These are phyloP conservation scores for Trichophyton rubrum DNA, from an alignment of 2,329 filamentous ascomycete species.

Conservation along the genomic window DNA sequence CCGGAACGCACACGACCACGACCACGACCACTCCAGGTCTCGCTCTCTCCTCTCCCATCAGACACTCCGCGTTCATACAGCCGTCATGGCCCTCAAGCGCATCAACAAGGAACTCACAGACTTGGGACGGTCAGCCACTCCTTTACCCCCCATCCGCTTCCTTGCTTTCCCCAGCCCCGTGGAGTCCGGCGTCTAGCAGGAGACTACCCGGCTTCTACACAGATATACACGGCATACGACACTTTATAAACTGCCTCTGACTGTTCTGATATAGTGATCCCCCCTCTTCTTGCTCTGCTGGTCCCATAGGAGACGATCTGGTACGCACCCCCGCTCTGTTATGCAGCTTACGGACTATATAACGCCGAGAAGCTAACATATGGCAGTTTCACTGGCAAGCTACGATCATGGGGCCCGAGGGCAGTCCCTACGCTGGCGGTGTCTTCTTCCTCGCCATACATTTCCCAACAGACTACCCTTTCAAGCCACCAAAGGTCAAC, in stretches of 20 bases:
- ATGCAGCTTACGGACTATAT: neutral
- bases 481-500: constrained; percentile 99
- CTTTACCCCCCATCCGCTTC: neutral
- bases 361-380: neutral
- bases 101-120: constrained; percentile 44
- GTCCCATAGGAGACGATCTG: constrained; percentile 92
- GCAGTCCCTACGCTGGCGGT: constrained; percentile 94
- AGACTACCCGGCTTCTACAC: neutral
- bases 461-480: constrained; percentile 99
- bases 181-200: neutral
- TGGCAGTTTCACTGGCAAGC: constrained; percentile 98
- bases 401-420: constrained; percentile 98
- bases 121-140: constrained; percentile 36
- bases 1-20: constrained; percentile 1
- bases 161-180: too few species aligned
- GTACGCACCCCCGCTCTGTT: constrained; percentile 45
- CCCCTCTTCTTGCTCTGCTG: constrained; percentile 95
- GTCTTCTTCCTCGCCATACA: constrained; percentile 99
- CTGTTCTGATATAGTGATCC: constrained; percentile 56
- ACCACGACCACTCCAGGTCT: constrained; percentile 3
- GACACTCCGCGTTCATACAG: constrained; percentile 7
- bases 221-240: neutral
- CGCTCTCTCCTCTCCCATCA: constrained; percentile 11
- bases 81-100: constrained; percentile 40
- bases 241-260: neutral